Evolutionary conservation across 805 yeast species (phyloP), one percentile per base, ranked within the genome.

Genomic region (Kuraishia capsulata): DNA sequence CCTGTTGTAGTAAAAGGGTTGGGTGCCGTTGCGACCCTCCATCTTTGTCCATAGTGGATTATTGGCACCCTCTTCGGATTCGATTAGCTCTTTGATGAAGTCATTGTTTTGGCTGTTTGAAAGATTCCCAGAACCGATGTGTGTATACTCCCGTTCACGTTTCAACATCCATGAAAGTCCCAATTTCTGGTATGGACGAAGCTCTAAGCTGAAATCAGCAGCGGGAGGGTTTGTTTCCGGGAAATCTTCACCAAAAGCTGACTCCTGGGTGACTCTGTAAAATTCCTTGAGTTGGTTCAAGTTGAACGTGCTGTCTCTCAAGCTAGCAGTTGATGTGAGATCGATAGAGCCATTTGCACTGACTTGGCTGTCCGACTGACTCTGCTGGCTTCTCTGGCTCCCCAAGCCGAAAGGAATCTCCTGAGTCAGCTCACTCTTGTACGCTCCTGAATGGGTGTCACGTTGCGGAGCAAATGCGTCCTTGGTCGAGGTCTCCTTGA

Each of bases 121-220:
- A 44, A 43, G 32, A 60, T 62, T 39, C 40, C 48, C 48, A 5
- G 36, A 28, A 10, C 68, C 73, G 23, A 73, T 54, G 11, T 56
- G 39, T n/a, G 58, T 69, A 43, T 71, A 58, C 44, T 81, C 88
- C 30, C 73, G 68, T 52, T 88, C 96, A 40, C 90, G 65, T 24
- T 77, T 69, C n/a, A 87, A 59, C 90, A 88, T 81, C 96, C 96
- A 88, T 1, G 89, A 76, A 23, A 87, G 59, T 0, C 95, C 96
- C 49, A 81, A 86, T 43, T 73, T 78, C 57, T 90, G 97, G 54
- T 90, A 90, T 1, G 77, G 72, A 40, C 95, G 64, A 36, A 90
- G 59, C 1, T 62, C 61, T 36, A 89, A 48, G 6, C 65, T 65
- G 49, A 88, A 82, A 39, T 71, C 70, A 1, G 50, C 49, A 4